Base-by-base conservation (phyloP, 805 yeast genomes). In the Wickerhamiella siamensis region DNA sequence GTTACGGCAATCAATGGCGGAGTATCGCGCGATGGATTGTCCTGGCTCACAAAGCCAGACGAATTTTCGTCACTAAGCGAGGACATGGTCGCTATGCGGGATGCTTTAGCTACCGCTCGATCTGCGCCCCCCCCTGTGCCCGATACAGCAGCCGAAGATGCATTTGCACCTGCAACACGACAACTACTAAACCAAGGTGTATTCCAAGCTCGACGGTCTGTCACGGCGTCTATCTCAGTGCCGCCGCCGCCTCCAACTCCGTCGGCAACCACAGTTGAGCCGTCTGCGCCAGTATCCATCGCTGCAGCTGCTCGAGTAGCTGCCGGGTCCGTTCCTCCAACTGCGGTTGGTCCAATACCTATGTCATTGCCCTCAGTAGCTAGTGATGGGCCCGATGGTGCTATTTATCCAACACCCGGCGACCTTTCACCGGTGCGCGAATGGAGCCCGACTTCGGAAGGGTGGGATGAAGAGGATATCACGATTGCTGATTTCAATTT, bases 401-500 rank as follows among this genome's bases (percentile, higher is more conserved):
- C 34, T 2, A 33, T 39, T 2, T 43, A 43, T 15, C 45, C 42
- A 5, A 43, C 45, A 3, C 45, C 45, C 5, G 20, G 26, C 14
- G 45, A 43, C 18, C 33, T 17, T 15, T 29, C 40, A 6, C 33
- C 33, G 27, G 41, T 24, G 19, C 36, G 31, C 5, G 33, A 39
- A 9, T 22, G 39, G 37, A 31, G 37, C n/a, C 24, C 43, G 5
- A 27, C 43, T 4, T 29, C 31, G n/a, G 43, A 40, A 15, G 39
- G 21, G 22, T 40, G 43, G 43, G 39, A 37, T 1, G 33, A 38
- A 20, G 49, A 46, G 14, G 66, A 61, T 33, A 60, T 64, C 5
- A 64, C 67, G 2, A 65, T 62, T 29, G 68, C 68, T 0, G 68
- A 64, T 40, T 64, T 64, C 49, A 62, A 59, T 45, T 64, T 58